Evolutionary conservation across 2,329 filamentous ascomycete genomes (phyloP).

Genomic region (Cladosporium sp.): DNA sequence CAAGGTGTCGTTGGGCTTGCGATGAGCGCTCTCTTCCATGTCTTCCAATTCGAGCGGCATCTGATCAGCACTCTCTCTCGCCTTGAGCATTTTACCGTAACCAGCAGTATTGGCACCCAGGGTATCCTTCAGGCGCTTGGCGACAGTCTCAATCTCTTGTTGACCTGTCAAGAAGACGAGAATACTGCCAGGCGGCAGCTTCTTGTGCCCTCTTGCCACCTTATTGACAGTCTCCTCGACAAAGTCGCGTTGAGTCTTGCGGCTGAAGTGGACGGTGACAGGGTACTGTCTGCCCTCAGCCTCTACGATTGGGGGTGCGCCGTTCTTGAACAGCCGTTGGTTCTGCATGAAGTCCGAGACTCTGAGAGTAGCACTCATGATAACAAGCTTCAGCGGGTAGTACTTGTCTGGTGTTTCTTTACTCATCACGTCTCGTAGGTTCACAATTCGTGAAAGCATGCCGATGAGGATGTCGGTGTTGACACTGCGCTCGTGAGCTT

Average conservation of each 20-base stretch:
- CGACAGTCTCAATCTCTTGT: conserved; percentile 83
- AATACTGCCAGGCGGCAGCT: conserved; percentile 86
- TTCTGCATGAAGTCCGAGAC: conserved; percentile 91
- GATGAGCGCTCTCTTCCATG: conserved; percentile 70
- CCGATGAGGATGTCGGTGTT: conserved; percentile 99
- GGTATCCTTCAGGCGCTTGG: conserved; percentile 72
- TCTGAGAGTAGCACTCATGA: conserved; percentile 95
- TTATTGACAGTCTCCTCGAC: conserved; percentile 88
- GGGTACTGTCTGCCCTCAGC: conserved; percentile 90
- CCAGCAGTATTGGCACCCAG: conserved; percentile 54
- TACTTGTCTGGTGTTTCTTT: conserved; percentile 67
- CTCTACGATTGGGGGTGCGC: conserved; percentile 77
- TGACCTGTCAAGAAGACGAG: conserved; percentile 93
- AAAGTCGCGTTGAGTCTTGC: conserved; percentile 81
- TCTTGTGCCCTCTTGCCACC: conserved; percentile 81
- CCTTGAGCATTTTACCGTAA: conserved; percentile 20
- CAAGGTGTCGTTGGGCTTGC: conserved; percentile 33
- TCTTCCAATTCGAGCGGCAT: conserved; percentile 80
- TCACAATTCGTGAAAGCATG: conserved; percentile 90
- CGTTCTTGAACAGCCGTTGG: conserved; percentile 67
- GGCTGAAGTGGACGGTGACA: conserved; percentile 85
- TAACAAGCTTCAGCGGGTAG: conserved; percentile 82
- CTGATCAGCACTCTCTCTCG: conserved; percentile 19
- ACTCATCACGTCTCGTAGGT: conserved; percentile 73
- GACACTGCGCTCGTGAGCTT: conserved; percentile 94